phyloP scores from a whole-genome alignment of 805 yeast species.

The Blastobotrys robertii region DNA sequence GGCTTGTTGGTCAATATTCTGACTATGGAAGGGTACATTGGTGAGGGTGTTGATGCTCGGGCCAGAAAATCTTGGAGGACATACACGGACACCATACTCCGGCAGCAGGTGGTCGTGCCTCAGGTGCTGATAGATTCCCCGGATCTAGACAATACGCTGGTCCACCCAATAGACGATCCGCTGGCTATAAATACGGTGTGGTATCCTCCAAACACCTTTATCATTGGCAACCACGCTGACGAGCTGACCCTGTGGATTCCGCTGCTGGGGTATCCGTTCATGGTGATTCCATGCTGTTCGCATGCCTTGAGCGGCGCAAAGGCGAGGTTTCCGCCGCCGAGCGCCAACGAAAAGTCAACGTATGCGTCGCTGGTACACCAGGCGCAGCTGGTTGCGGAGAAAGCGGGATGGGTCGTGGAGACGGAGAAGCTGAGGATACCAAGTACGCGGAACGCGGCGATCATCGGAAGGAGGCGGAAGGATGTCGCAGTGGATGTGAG shows the following conservation, averaged over 20 bases:
- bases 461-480: slow-evolving; percentile 49
- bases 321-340: slow-evolving; percentile 42
- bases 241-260: slow-evolving; percentile 96
- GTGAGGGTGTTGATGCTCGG: slow-evolving; percentile 85
- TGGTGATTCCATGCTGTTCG: slow-evolving; percentile 94
- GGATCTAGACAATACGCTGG: slow-evolving; percentile 6
- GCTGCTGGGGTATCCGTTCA: slow-evolving; percentile 60
- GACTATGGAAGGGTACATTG: slow-evolving; percentile 67
- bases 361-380: slow-evolving; percentile 84
- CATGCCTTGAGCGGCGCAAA: slow-evolving; percentile 75
- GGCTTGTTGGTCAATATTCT: slow-evolving; percentile 75
- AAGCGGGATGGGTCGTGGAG: slow-evolving; percentile 77
- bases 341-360: slow-evolving; percentile 38
- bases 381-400: slow-evolving; percentile 55
- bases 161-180: background rate
- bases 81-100: slow-evolving; percentile 49
- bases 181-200: background rate
- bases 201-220: slow-evolving; percentile 52
- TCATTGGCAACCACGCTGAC: slow-evolving; percentile 92
- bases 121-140: slow-evolving; percentile 43
- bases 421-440: slow-evolving; percentile 88
- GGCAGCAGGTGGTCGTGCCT: slow-evolving; percentile 81
- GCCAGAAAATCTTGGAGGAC: slow-evolving; percentile 78
- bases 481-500: slow-evolving; percentile 19
- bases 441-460: slow-evolving; percentile 86